A percentile compares a stretch with the other conserved stretches of the same genome.
Conservation (phyloP, 768 basidiomycete species). For the Suillus sp. region DNA sequence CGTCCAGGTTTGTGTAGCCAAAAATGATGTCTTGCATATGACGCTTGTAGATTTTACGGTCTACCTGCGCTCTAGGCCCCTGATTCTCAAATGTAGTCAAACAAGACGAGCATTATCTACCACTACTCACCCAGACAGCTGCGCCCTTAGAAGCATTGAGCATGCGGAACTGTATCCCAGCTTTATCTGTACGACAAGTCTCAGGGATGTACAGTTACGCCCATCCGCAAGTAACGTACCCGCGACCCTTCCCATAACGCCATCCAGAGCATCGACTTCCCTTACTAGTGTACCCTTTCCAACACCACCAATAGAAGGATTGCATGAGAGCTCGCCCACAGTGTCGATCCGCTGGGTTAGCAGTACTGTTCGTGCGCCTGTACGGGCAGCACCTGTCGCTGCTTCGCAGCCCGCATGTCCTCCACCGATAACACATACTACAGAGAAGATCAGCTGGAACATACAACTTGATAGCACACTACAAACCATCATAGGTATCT, state of each 20-base stretch:
- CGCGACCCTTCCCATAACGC: constrained; percentile 80
- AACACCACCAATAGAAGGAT: constrained; percentile 89
- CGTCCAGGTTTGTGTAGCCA: constrained; percentile 67
- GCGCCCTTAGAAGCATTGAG: constrained; percentile 85
- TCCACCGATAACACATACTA: constrained; percentile 86
- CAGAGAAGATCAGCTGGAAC: constrained; percentile 43
- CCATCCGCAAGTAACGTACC: constrained; percentile 45
- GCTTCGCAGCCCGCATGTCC: constrained; percentile 95
- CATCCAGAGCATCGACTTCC: constrained; percentile 90
- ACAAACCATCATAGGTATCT: constrained; percentile 30
- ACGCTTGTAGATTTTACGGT: constrained; percentile 78
- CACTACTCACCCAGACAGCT: constrained; percentile 77
- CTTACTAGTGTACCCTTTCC: constrained; percentile 92
- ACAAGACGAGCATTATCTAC: too few relatives aligned
- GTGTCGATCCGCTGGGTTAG: constrained; percentile 82
- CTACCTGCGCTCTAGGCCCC: constrained; percentile 91
- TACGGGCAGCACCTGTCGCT: constrained; percentile 81
- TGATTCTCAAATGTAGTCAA: constrained; percentile 29
- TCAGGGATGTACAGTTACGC: background rate
- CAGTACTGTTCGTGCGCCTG: constrained; percentile 78
- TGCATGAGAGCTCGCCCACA: constrained; percentile 86
- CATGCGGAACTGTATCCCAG: constrained; percentile 87
- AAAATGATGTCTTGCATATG: constrained; percentile 75
- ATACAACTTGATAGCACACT: constrained; percentile 3
- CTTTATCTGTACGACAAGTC: constrained; percentile 58